Percentiles rank a stretch among this genome's conserved stretches.
Conservation (phyloP, 2,329 filamentous ascomycete species). For the Chaetomiaceae sp. region DNA sequence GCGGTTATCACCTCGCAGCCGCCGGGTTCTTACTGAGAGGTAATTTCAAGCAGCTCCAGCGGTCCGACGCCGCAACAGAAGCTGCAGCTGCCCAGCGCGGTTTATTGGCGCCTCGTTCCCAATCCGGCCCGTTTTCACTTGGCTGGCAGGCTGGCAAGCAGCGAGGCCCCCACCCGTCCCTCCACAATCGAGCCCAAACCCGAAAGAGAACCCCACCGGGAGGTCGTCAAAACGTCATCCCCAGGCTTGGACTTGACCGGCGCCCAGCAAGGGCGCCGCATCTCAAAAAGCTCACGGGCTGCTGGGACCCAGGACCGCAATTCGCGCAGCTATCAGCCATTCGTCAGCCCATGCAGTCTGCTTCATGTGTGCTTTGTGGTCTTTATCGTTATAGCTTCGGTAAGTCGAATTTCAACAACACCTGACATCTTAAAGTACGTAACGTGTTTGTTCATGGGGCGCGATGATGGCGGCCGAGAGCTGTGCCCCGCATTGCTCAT, state of each 20-base stretch:
- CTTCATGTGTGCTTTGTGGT: slow-evolving; percentile 31
- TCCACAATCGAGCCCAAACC: slow-evolving; percentile 6
- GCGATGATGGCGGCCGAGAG: too few species aligned
- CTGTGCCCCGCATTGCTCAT: neutral
- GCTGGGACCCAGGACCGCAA: slow-evolving; percentile 13
- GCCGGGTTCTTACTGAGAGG: slow-evolving; percentile 9
- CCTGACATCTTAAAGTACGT: too few species aligned
- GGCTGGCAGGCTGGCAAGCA: slow-evolving; percentile 2
- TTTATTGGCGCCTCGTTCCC: slow-evolving; percentile 18
- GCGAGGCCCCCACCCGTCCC: neutral
- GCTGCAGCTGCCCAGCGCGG: slow-evolving; percentile 15
- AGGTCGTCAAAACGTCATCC: slow-evolving; percentile 27
- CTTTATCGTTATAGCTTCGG: slow-evolving; percentile 30
- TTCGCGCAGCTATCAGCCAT: slow-evolving; percentile 12
- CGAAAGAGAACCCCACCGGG: slow-evolving; percentile 1
- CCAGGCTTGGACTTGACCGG: slow-evolving; percentile 21
- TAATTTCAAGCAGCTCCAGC: slow-evolving; percentile 11
- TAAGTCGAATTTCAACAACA: slow-evolving; percentile 24
- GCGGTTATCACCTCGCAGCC: neutral
- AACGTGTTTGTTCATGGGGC: too few species aligned
- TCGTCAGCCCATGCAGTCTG: slow-evolving; percentile 21
- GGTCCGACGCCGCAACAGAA: slow-evolving; percentile 8
- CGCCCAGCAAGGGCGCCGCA: slow-evolving; percentile 26
- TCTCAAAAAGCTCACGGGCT: slow-evolving; percentile 24
- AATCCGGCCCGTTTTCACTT: slow-evolving; percentile 25